Base-by-base conservation (phyloP, 768 basidiomycete genomes). In the Lentinula sp. region DNA sequence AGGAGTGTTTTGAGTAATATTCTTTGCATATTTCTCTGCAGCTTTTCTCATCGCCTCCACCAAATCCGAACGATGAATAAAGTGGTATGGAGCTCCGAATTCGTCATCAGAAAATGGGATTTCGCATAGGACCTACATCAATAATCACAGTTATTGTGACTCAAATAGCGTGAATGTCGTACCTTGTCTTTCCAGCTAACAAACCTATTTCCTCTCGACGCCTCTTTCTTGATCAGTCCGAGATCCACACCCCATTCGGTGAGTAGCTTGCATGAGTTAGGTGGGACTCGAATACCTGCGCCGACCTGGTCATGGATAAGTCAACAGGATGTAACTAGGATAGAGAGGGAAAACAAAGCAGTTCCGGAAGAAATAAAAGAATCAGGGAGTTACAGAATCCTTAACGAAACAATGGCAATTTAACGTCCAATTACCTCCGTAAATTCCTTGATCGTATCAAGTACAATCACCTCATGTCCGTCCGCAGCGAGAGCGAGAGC, bases 271-370 rank as follows among this genome's bases (percentile, higher is more conserved):
- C 70, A 65, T 8, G 74, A 65, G 57, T 76, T 76, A 8, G 74
- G 72, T 1, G 72, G 67, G 21, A 74, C 65, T 61, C 75, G 73
- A 53, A 76, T 75, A 0, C 74, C 74, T 1, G 74, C 71, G 0
- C 74, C 74, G 9, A 75, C 72, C 60, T 74, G 72, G 2, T 65
- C 61, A 39, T 39, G 35, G 62, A 57, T 18, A 71, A 69, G 45
- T 28, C 28, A 28, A 28, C 28, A 28, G 28, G 28, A 28, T 23
- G 23, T 28, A 1, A 28, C 28, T 3, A 28, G 28, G 3, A 28
- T 3, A 28, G 28, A 28, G 28, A 28, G 16, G 45, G n/a, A 15
- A n/a, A 18, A 46, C 21, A 0, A 21, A 23, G 13, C 7, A 46
- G 45, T 18, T 28, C 28, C 3, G 28, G 28, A 28, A 4, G 0